Base-by-base conservation (phyloP, 208 protist species). In the Crithidia brevicula region DNA sequence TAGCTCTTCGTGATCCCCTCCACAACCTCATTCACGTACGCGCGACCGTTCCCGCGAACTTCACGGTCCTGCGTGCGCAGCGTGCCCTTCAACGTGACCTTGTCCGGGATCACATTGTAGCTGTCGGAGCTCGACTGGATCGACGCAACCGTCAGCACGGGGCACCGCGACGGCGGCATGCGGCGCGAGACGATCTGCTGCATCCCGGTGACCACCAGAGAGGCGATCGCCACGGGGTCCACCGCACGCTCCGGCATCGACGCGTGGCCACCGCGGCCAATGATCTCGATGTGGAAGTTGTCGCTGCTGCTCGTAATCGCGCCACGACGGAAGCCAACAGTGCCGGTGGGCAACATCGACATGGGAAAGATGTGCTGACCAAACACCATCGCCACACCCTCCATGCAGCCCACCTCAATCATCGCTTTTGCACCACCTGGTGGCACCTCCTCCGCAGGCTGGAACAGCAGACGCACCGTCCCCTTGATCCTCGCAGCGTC, bases 381-480 rank as follows among this genome's bases (percentile, higher is more conserved):
- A 64, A 91, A 91, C 31, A 81, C 74, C 68, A 82, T 83, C 45
- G 74, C 65, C 22, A 91, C 82, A n/a, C 82, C 82, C 25, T 91
- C 74, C 65, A 85, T 61, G 34, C 62, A 71, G 62, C 82, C 77
- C n/a, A 66, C 63, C 51, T 74, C 50, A 18, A 88, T 64, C 59
- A 91, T 57, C 54, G 85, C 54, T 57, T 72, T 72, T 34, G 81
- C 81, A 47, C 85, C 85, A 60, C 85, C 78, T 10, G 81, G 79
- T n/a, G 59, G 56, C 47, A 83, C 66, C 68, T 91, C 85, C 73
- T 91, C 85, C 4, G 85, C 85, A 57, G 74, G 85, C 74, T 91
- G 85, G 59, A 91, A 91, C 42, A 91, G 71, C 66, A 91, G 85
- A n/a, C 85, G 85, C 51, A 91, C 82, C 15, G 82, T 84, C 58